These are phyloP conservation scores for Hypericum perforatum DNA, from an alignment of 345 rosid genomes.

Conservation along the genomic window DNA sequence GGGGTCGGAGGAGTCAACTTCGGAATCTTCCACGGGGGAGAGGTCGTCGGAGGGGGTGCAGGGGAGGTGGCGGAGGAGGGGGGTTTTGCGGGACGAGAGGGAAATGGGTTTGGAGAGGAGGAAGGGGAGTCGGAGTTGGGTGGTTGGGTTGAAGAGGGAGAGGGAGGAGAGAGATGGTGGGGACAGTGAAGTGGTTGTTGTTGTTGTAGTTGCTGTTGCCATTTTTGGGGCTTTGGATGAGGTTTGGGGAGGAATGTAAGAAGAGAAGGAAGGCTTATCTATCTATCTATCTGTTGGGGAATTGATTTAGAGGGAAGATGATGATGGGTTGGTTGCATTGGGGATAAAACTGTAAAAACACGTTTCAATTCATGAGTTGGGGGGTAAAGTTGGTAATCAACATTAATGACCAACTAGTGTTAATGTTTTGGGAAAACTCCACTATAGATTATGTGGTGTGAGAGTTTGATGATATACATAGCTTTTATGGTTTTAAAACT, in stretches of 20 bases:
- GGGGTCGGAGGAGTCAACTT: conserved; percentile 51
- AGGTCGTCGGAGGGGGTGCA: conserved; percentile 25
- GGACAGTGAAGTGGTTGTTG: conserved; percentile 25
- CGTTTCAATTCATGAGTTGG: too few species aligned
- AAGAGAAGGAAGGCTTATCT: background rate
- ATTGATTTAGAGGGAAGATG: too few species aligned
- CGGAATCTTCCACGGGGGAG: conserved; percentile 43
- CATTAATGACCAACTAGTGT: too few species aligned
- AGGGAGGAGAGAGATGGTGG: conserved; percentile 24
- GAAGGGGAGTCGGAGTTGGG: conserved; percentile 2
- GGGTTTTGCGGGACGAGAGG: conserved; percentile 17
- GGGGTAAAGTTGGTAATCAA: too few species aligned
- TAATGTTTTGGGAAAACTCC: too few species aligned
- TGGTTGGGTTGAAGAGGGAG: conserved; percentile 15
- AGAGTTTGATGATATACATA: too few species aligned
- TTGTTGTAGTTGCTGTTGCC: conserved; percentile 12
- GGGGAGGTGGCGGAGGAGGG: conserved; percentile 2
- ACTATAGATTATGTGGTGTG: too few species aligned
- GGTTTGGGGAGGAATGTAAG: background rate
- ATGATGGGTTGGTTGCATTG: too few species aligned
- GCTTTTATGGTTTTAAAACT: too few species aligned
- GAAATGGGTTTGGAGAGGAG: conserved; percentile 15
- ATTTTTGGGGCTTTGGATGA: background rate
- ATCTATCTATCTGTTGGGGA: too few species aligned
- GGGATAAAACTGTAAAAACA: too few species aligned